Percentiles rank a stretch among this genome's conserved stretches.
These are phyloP conservation scores for Cladosporium sp. DNA, from an alignment of 2,329 filamentous ascomycete species.

Conservation along the genomic window DNA sequence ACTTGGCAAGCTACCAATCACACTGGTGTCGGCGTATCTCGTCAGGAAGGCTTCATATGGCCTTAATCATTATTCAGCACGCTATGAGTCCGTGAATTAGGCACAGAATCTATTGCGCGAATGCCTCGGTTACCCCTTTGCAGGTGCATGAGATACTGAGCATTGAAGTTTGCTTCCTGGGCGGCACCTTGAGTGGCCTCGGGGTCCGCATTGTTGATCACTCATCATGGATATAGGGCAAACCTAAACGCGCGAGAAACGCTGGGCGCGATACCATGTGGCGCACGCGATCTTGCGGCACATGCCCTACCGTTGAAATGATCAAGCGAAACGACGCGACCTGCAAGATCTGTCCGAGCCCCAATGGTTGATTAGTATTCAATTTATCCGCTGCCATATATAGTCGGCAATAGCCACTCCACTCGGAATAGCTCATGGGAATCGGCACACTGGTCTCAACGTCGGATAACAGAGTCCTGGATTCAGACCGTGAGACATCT, in stretches of 20 bases:
- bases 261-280: background rate
- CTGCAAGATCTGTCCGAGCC: background rate
- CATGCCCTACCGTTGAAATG: background rate
- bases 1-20: background rate
- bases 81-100: background rate
- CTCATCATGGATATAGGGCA: background rate
- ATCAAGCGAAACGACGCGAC: background rate
- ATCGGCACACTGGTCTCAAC: background rate
- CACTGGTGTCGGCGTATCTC: background rate
- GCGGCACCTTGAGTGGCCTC: background rate
- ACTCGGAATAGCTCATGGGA: background rate
- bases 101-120: background rate
- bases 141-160: background rate
- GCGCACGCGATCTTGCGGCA: background rate
- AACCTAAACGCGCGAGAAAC: background rate
- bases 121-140: background rate
- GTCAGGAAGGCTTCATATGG: background rate
- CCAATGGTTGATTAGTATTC: background rate
- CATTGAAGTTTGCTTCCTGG: background rate
- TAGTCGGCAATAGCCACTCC: background rate
- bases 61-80: conserved; percentile 2
- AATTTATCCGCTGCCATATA: background rate
- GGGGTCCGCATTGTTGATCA: background rate
- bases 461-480: background rate
- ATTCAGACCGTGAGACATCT: background rate